Percentiles rank a stretch among this genome's conserved stretches.
Evolutionary conservation across 306 rosid species (phyloP).

Genomic region (Castanea crenata): DNA sequence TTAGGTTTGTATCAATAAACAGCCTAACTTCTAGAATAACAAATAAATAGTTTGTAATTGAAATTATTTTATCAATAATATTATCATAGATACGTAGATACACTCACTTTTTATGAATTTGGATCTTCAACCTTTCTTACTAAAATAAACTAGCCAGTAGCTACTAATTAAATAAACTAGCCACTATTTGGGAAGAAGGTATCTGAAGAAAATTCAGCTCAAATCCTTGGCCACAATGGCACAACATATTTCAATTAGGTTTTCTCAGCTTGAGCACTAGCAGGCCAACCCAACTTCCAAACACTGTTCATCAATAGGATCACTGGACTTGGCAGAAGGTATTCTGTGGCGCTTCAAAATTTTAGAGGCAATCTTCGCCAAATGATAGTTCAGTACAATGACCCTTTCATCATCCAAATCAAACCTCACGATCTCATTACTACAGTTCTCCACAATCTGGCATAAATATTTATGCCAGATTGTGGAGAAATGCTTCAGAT

Average conservation of each 20-base stretch:
- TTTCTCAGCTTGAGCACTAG: constrained; percentile 14
- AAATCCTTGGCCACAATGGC: not conserved
- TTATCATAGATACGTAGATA: not conserved
- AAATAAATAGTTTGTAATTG: not conserved
- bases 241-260: not conserved
- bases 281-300: constrained; percentile 8
- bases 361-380: constrained; percentile 64
- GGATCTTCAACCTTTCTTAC: too few relatives aligned
- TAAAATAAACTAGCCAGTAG: too few relatives aligned
- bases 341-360: constrained; percentile 82
- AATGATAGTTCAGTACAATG: constrained; percentile 54
- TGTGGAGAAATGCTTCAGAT: constrained; percentile 74
- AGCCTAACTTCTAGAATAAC: not conserved
- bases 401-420: constrained; percentile 90
- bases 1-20: not conserved
- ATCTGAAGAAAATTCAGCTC: too few relatives aligned
- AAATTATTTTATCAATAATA: not conserved
- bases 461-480: too few relatives aligned
- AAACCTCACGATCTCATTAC: constrained; percentile 55
- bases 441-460: constrained; percentile 64
- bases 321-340: constrained; percentile 64
- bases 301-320: constrained; percentile 42
- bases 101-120: too few relatives aligned
- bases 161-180: too few relatives aligned
- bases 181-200: too few relatives aligned